A percentile compares a stretch with the other conserved stretches of the same genome.
Conservation (phyloP, 1,284 basidiomycete genomes). For the Ustilago hordei region DNA sequence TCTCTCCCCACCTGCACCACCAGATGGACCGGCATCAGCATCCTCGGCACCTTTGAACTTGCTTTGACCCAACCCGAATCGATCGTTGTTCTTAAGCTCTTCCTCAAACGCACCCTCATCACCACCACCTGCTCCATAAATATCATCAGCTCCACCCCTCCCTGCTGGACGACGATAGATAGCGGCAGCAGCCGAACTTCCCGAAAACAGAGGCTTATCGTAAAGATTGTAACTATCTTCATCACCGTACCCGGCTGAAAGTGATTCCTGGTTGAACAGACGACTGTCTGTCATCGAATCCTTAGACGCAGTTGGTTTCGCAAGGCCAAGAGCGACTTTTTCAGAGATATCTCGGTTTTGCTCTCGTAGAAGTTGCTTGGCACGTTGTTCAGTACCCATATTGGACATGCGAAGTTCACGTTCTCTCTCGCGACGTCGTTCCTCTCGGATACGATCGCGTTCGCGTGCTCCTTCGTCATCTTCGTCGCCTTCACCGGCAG, state of each 20-base stretch:
- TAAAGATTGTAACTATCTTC: slow-evolving; percentile 94
- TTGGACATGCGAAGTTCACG: slow-evolving; percentile 98
- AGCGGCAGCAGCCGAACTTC: slow-evolving; percentile 92
- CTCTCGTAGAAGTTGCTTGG: slow-evolving; percentile 90
- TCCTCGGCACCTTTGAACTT: slow-evolving; percentile 88
- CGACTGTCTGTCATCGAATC: slow-evolving; percentile 91
- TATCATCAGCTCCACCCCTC: slow-evolving; percentile 71
- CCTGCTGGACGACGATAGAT: slow-evolving; percentile 92
- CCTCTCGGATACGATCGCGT: slow-evolving; percentile 88
- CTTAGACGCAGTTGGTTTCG: slow-evolving; percentile 93
- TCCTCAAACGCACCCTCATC: slow-evolving; percentile 92
- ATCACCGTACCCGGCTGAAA: slow-evolving; percentile 82
- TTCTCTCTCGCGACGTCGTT: slow-evolving; percentile 93
- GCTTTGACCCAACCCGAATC: slow-evolving; percentile 84
- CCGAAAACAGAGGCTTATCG: slow-evolving; percentile 94
- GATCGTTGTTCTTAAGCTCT: slow-evolving; percentile 91
- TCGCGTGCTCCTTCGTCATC: slow-evolving; percentile 86
- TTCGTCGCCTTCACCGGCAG: slow-evolving; percentile 62
- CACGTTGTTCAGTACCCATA: slow-evolving; percentile 96
- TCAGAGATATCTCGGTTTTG: slow-evolving; percentile 99
- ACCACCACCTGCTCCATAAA: slow-evolving; percentile 82
- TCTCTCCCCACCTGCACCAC: slow-evolving; percentile 1
- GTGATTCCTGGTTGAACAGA: slow-evolving; percentile 93
- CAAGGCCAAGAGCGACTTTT: slow-evolving; percentile 96
- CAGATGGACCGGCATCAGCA: slow-evolving; percentile 72